These are phyloP conservation scores for Rhizopogon salebrosus DNA, from an alignment of 768 basidiomycete species.

Conservation along the genomic window DNA sequence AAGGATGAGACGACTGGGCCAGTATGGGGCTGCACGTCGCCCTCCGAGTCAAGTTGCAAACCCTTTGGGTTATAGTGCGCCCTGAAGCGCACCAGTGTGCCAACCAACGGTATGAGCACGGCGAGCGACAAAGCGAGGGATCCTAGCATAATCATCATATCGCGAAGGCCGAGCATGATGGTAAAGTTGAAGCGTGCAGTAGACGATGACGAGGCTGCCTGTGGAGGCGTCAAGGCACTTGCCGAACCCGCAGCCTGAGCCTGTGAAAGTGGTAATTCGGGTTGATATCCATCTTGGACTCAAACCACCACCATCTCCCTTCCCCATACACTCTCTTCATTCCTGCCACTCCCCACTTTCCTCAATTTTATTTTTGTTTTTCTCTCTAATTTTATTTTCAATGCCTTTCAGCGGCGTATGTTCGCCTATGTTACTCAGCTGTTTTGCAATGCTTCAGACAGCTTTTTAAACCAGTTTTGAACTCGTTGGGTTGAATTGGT, in stretches of 20 bases:
- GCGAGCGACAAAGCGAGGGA: slow-evolving; percentile 50
- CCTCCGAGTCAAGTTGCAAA: slow-evolving; percentile 74
- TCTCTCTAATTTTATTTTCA: not conserved
- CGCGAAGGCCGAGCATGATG: slow-evolving; percentile 30
- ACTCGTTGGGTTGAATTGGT: not conserved
- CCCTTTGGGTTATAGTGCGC: slow-evolving; percentile 86
- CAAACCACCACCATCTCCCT: slow-evolving; percentile 25
- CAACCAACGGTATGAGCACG: slow-evolving; percentile 57
- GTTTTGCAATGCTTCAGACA: not conserved
- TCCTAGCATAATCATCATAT: slow-evolving; percentile 36
- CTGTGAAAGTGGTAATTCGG: slow-evolving; percentile 16
- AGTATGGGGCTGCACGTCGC: slow-evolving; percentile 68
- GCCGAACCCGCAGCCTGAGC: no score
- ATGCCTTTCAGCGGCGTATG: not conserved
- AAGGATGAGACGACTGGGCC: slow-evolving; percentile 75
- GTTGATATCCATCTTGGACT: slow-evolving; percentile 21
- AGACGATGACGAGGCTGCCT: slow-evolving; percentile 1
- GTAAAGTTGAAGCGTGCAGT: slow-evolving; percentile 6
- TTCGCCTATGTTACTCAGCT: not conserved
- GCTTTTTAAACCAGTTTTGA: not conserved
- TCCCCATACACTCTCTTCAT: not conserved
- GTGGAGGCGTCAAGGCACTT: no score
- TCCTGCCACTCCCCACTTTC: not conserved
- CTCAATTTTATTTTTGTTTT: not conserved
- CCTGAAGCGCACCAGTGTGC: slow-evolving; percentile 69